Evolutionary conservation across 495 filamentous ascomycete species (phyloP).

Genomic region (Penicillium diatomitis): DNA sequence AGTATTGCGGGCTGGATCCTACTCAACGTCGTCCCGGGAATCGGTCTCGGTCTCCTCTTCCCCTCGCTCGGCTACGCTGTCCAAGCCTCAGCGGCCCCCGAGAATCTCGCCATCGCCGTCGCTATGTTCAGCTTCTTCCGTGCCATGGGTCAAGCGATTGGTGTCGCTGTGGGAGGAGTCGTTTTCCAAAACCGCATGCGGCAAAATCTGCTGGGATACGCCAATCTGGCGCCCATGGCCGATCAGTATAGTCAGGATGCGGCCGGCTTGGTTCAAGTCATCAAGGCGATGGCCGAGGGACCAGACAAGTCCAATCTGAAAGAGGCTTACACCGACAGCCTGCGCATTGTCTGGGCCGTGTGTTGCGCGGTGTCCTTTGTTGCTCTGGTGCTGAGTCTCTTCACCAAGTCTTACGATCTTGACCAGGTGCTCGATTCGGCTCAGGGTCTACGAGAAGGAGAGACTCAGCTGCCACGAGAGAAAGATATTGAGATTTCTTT

Average conservation of each 20-base stretch:
- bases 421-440: slow-evolving; percentile 36
- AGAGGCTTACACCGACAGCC: slow-evolving; percentile 44
- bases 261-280: slow-evolving; percentile 48
- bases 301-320: slow-evolving; percentile 35
- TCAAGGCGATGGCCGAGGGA: slow-evolving; percentile 44
- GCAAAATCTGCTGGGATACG: slow-evolving; percentile 31
- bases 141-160: slow-evolving; percentile 43
- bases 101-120: slow-evolving; percentile 38
- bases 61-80: slow-evolving; percentile 37
- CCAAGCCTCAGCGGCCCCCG: slow-evolving; percentile 37
- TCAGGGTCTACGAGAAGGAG: slow-evolving; percentile 12
- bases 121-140: slow-evolving; percentile 51
- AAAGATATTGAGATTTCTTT: slow-evolving; percentile 12
- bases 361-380: slow-evolving; percentile 44
- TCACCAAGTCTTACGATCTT: slow-evolving; percentile 45
- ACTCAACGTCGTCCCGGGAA: slow-evolving; percentile 35
- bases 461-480: slow-evolving; percentile 1
- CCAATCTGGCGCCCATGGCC: slow-evolving; percentile 35
- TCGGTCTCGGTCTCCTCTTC: slow-evolving; percentile 44
- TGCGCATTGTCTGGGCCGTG: slow-evolving; percentile 49
- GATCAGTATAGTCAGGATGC: slow-evolving; percentile 46
- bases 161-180: slow-evolving; percentile 47
- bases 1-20: slow-evolving; percentile 37
- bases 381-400: slow-evolving; percentile 39
- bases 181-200: slow-evolving; percentile 55